Base-by-base conservation (phyloP, 1,139 yeast genomes). In the Starmera stellimalicola region DNA sequence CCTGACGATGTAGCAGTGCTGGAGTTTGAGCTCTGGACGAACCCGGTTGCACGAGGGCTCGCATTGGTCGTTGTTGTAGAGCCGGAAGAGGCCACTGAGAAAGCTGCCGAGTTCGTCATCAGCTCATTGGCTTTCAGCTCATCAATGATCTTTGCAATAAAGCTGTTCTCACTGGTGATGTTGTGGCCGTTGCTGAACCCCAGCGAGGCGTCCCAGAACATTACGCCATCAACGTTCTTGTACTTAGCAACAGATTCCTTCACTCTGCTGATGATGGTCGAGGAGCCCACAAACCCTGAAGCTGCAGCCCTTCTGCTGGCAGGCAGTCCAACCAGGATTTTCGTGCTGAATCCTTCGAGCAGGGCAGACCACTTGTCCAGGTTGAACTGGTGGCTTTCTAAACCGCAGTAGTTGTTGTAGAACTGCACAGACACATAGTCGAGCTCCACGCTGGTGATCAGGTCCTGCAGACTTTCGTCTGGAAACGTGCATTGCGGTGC, bases 401-500 rank as follows among this genome's bases (percentile, higher is more conserved):
- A 55, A 23, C 62, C 56, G 58, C 94, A 83, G 51, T 74, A 70
- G 58, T 84, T 84, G 64, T 84, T 84, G 66, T 84, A 84, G 59
- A 84, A 84, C 62, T 84, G 95, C 44, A 84, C 69, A 50, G 79
- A 82, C 2, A 84, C 75, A 55, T 73, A 79, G 55, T 84, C 94
- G 38, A 84, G 57, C 30, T 69, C 63, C 26, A 77, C 69, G 12
- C 63, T 53, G 18, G 63, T 61, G 42, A 84, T 61, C 12, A 79
- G 58, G 24, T 68, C 65, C 34, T 82, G 83, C 34, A 75, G 70
- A 33, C 75, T 70, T 7, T 71, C 73, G 57, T 84, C 94, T 6
- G 94, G 94, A 51, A 73, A 78, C 3, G 73, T 77, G 60, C 95
- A 84, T 58, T 84, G 94, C 16, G 95, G 95, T 34, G 94, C 93